Percentiles rank a stretch among this genome's conserved stretches.
Evolutionary conservation across 768 basidiomycete genomes (phyloP).

Genomic region (Dictyophora rubrovolvata): DNA sequence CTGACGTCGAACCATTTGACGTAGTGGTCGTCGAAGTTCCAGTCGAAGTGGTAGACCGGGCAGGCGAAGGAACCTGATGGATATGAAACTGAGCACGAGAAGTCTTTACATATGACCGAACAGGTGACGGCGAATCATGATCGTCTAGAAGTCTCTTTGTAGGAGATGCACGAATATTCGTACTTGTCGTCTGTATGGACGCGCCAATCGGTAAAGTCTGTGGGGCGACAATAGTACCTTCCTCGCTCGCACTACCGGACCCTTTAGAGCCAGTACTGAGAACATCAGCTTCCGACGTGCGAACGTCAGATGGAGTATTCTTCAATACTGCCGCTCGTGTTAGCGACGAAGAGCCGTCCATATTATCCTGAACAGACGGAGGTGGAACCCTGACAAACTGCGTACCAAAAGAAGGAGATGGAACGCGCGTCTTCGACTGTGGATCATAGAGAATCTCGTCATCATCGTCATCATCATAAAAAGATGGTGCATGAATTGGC

Average conservation of each 20-base stretch:
- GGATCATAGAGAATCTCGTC: background rate
- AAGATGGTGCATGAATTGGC: background rate
- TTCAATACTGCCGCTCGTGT: background rate
- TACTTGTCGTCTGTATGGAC: background rate
- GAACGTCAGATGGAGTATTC: background rate
- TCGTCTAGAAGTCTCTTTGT: background rate
- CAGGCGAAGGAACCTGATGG: background rate
- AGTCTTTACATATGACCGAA: background rate
- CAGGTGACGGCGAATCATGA: background rate
- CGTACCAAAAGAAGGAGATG: background rate
- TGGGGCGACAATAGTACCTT: slow-evolving; percentile 3
- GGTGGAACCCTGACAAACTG: background rate
- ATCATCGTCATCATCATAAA: slow-evolving; percentile 2
- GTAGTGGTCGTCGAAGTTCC: background rate
- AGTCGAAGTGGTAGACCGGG: background rate
- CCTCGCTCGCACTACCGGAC: slow-evolving; percentile 5
- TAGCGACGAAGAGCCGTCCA: background rate
- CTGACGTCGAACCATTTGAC: background rate
- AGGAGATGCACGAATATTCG: background rate
- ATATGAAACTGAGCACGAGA: background rate
- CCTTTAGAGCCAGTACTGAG: slow-evolving; percentile 1
- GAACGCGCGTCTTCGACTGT: background rate
- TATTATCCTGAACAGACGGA: background rate
- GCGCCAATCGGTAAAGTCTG: background rate
- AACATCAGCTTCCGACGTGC: background rate